These are phyloP conservation scores for Sungouiozyma intestinalis DNA, from an alignment of 805 yeast genomes.

Conservation along the genomic window DNA sequence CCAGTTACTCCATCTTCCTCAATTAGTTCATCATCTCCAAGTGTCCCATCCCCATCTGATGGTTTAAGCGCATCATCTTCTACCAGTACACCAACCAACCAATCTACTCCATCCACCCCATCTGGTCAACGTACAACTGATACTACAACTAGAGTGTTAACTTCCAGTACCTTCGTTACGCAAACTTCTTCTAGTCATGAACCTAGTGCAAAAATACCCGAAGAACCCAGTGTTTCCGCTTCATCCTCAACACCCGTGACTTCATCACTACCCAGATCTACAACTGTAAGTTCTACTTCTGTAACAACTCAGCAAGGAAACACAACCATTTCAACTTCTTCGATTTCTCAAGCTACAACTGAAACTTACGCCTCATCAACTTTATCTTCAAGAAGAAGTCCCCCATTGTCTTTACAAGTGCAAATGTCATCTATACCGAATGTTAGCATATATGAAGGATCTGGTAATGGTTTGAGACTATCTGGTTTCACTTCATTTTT, in stretches of 20 bases:
- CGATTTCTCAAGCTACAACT: neutral
- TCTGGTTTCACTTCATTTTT: neutral
- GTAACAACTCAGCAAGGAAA: neutral
- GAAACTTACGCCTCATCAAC: neutral
- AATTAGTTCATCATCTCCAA: neutral
- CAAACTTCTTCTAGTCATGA: neutral
- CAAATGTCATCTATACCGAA: neutral
- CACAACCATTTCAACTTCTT: neutral
- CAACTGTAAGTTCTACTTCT: neutral
- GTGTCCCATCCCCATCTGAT: neutral
- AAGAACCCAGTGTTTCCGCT: neutral
- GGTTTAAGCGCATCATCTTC: neutral
- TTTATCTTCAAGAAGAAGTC: no score
- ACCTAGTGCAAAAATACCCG: neutral
- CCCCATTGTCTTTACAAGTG: slow-evolving; percentile 2
- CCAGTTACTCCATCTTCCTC: slow-evolving; percentile 1
- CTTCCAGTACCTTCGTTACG: neutral
- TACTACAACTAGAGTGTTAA: neutral
- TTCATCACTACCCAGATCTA: no score
- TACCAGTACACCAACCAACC: neutral
- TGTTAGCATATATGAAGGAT: slow-evolving; percentile 1
- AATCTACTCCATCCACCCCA: neutral
- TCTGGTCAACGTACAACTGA: neutral
- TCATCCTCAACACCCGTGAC: neutral
- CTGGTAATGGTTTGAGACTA: slow-evolving; percentile 1